Conservation (phyloP, 805 yeast species). For the Candida ponderosae region DNA sequence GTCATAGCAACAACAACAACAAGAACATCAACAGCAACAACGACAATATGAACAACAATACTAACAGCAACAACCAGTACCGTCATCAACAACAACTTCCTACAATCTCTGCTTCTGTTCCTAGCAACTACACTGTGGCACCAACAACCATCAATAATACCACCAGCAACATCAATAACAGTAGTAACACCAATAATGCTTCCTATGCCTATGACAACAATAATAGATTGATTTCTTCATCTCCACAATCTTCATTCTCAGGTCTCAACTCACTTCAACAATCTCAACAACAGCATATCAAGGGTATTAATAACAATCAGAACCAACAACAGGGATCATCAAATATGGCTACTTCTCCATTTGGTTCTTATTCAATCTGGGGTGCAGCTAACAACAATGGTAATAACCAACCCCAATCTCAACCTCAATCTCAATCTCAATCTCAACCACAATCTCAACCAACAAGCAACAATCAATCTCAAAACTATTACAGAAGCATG, state of each 20-base stretch:
- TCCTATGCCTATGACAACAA: too few species aligned
- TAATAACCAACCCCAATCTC: neutral
- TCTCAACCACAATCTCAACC: neutral
- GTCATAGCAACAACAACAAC: constrained; percentile 1
- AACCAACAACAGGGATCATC: neutral
- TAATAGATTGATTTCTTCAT: too few species aligned
- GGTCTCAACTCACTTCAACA: constrained; percentile 1
- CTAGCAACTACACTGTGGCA: too few species aligned
- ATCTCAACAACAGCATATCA: constrained; percentile 1
- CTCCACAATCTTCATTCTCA: neutral
- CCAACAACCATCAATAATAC: too few species aligned
- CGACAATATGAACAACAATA: neutral
- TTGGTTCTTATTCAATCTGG: constrained; percentile 1
- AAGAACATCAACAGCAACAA: neutral
- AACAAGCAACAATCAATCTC: neutral
- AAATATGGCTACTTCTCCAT: constrained; percentile 1
- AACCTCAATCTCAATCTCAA: too few species aligned
- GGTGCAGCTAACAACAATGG: neutral
- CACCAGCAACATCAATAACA: too few species aligned
- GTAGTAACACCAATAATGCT: too few species aligned
- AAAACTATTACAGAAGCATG: neutral
- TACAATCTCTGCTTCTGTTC: neutral
- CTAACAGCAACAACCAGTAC: constrained; percentile 1
- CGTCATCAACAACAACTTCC: neutral
- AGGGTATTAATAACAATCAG: neutral